phyloP scores from a whole-genome alignment of 129 eudicot genomes.

The Flaveria brownii region DNA sequence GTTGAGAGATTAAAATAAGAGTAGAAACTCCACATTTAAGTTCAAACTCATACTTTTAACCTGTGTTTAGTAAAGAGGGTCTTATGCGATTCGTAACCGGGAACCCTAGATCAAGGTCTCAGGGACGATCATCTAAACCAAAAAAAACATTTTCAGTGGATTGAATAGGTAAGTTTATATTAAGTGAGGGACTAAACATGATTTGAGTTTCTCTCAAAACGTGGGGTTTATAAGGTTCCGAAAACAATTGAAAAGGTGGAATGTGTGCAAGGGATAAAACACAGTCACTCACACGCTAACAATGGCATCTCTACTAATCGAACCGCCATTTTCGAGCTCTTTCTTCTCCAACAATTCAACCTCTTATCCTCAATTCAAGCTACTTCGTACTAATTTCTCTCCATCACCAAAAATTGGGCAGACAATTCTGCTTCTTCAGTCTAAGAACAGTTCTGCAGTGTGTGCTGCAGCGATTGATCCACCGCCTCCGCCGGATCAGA shows the following conservation, averaged over 20 bases:
- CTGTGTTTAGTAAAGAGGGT: too few species aligned
- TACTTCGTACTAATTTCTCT: conserved; percentile 27
- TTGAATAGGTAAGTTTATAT: too few species aligned
- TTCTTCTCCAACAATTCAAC: conserved; percentile 29
- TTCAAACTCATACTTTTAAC: too few species aligned
- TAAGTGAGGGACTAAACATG: too few species aligned
- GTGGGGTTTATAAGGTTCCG: not conserved
- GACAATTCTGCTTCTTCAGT: conserved; percentile 22
- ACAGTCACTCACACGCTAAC: not conserved
- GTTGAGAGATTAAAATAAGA: too few species aligned
- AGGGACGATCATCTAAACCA: too few species aligned
- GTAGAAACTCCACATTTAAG: too few species aligned
- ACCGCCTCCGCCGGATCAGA: conserved; percentile 42
- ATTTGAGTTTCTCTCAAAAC: too few species aligned
- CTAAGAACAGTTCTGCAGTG: conserved; percentile 18
- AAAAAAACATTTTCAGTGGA: too few species aligned
- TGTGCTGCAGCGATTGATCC: conserved; percentile 29
- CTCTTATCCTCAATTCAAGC: conserved; percentile 21
- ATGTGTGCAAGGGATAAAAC: not conserved
- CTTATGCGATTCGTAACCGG: too few species aligned
- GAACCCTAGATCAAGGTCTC: too few species aligned
- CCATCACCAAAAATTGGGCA: conserved; percentile 27
- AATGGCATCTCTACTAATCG: conserved; percentile 40
- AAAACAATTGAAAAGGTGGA: not conserved
- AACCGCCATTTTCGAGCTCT: conserved; percentile 43